Conservation (phyloP, 192 early-diverging fungal genomes). For the Coemansia sp. region DNA sequence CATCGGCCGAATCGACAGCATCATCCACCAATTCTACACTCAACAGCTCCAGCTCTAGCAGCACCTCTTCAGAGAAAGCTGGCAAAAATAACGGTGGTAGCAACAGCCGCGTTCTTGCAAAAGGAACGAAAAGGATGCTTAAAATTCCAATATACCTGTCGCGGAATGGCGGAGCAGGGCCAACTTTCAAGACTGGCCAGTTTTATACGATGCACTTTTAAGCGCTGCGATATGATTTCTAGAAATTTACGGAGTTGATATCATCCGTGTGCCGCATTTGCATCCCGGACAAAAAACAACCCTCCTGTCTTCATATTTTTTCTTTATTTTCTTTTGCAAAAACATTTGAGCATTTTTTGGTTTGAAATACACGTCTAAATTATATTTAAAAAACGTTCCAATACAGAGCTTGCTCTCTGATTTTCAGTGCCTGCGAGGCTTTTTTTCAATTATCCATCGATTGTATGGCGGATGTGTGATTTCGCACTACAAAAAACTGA, state of each 20-base stretch:
- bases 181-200: constrained; percentile 53
- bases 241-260: neutral
- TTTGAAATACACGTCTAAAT: no score
- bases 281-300: no score
- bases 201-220: constrained; percentile 46
- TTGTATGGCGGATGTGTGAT: no score
- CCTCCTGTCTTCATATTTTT: no score
- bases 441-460: no score
- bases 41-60: constrained; percentile 14
- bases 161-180: constrained; percentile 44
- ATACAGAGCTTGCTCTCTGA: no score
- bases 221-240: neutral
- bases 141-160: constrained; percentile 49
- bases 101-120: constrained; percentile 8
- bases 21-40: constrained; percentile 37
- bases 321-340: no score
- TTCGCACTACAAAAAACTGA: no score
- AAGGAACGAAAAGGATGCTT: constrained; percentile 6
- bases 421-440: no score
- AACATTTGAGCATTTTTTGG: no score
- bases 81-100: neutral
- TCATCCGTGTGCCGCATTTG: no score
- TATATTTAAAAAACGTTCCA: no score
- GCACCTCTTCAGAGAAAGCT: neutral
- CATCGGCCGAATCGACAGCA: constrained; percentile 44